Conservation (phyloP, 2,329 filamentous ascomycete genomes). For the Alternaria arborescens region DNA sequence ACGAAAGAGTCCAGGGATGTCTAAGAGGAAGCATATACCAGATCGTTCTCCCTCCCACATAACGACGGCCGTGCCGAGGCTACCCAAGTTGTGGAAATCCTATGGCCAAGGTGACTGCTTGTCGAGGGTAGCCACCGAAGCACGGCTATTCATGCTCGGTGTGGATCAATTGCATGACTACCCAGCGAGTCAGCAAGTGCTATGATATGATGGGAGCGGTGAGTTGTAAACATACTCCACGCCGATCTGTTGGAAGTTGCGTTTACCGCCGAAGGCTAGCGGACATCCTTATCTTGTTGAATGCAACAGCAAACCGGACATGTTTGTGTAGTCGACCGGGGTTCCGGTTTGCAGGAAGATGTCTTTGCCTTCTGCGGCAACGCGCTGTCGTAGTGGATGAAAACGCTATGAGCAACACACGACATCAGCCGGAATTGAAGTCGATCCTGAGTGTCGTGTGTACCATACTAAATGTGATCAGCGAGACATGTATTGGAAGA, state of each 20-base stretch:
- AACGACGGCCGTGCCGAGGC: not conserved
- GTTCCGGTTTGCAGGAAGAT: constrained; percentile 33
- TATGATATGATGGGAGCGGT: not conserved
- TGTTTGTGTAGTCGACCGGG: constrained; percentile 28
- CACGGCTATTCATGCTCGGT: not conserved
- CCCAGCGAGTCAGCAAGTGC: not conserved
- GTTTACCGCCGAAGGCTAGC: not conserved
- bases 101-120: not conserved
- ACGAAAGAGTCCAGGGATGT: not conserved
- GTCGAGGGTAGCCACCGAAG: not conserved
- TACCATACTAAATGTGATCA: constrained; percentile 35
- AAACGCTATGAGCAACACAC: not conserved
- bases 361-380: constrained; percentile 39
- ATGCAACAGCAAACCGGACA: not conserved
- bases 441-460: constrained; percentile 14
- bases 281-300: not conserved
- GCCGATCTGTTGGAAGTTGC: not conserved
- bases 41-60: not conserved
- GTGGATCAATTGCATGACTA: not conserved
- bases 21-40: not conserved
- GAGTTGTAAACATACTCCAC: not conserved
- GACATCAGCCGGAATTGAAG: constrained; percentile 23
- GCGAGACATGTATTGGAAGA: constrained; percentile 10
- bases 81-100: not conserved
- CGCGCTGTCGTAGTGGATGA: constrained; percentile 51